These are phyloP conservation scores for Leccinum pachyderme DNA, from an alignment of 1,284 basidiomycete genomes.

Conservation along the genomic window DNA sequence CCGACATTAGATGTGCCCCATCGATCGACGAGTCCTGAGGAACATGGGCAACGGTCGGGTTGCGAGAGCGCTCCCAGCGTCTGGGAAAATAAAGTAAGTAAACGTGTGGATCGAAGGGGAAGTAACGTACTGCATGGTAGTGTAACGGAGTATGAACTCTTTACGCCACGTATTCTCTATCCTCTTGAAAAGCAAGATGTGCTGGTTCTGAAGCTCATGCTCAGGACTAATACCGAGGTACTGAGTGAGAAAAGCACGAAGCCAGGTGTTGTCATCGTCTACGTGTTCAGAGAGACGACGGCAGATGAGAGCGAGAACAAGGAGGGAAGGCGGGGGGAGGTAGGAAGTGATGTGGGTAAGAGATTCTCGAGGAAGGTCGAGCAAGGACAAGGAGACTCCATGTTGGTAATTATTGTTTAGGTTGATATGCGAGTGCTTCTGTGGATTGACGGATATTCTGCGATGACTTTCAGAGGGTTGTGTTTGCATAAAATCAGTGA, in stretches of 20 bases:
- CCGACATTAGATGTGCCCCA: constrained; percentile 56
- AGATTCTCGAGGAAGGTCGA: constrained; percentile 66
- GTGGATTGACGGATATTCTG: constrained; percentile 5
- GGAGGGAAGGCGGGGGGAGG: constrained; percentile 65
- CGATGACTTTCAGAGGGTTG: constrained; percentile 17
- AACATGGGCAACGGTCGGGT: constrained; percentile 56
- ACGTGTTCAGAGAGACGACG: constrained; percentile 60
- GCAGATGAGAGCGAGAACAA: constrained; percentile 57
- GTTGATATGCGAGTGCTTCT: neutral
- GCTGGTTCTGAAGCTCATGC: constrained; percentile 44
- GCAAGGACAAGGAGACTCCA: constrained; percentile 48
- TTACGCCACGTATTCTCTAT: constrained; percentile 62
- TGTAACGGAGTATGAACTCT: constrained; percentile 61
- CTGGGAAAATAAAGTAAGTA: constrained; percentile 38
- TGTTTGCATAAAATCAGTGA: constrained; percentile 32
- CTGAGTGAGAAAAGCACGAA: constrained; percentile 72
- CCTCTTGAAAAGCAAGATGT: constrained; percentile 54
- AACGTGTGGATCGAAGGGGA: neutral
- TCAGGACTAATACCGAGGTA: constrained; percentile 69
- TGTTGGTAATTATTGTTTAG: constrained; percentile 38
- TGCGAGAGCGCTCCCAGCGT: constrained; percentile 70
- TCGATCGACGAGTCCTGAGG: constrained; percentile 59
- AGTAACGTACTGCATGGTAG: constrained; percentile 48
- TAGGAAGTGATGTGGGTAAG: constrained; percentile 79
- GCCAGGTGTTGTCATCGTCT: constrained; percentile 81